These are phyloP conservation scores for Fusarium vanettenii DNA, from an alignment of 2,329 filamentous ascomycete species.

Conservation along the genomic window DNA sequence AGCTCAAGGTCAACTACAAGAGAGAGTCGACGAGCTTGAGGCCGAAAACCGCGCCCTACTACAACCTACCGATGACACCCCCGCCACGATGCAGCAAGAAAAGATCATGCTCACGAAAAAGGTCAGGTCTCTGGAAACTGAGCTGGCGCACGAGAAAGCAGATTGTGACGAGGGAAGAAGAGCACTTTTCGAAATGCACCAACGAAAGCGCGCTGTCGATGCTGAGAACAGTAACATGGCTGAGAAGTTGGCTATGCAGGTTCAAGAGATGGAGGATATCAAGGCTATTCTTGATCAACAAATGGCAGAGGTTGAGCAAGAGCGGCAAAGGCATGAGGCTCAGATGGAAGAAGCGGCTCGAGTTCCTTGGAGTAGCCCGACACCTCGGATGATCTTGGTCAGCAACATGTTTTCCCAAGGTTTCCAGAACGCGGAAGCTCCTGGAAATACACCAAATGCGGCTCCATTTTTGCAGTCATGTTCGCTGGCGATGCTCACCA, in stretches of 20 bases:
- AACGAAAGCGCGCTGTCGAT: not conserved
- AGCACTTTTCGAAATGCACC: not conserved
- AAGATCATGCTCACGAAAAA: not conserved
- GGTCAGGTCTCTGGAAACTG: not conserved
- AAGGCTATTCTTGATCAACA: not conserved
- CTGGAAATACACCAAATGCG: not conserved
- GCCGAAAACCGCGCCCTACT: not conserved
- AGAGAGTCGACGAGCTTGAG: not conserved
- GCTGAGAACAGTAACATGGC: not conserved
- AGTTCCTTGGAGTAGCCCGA: not conserved
- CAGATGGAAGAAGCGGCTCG: not conserved
- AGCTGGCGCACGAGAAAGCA: not conserved
- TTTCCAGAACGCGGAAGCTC: not conserved
- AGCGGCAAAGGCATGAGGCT: not conserved
- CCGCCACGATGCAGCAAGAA: not conserved
- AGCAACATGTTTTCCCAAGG: not conserved
- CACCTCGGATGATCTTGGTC: slow-evolving; percentile 1
- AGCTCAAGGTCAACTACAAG: not conserved
- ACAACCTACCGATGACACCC: not conserved
- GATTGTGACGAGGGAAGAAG: not conserved
- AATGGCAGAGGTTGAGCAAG: not conserved
- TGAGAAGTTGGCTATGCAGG: not conserved
- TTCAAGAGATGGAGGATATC: not conserved
- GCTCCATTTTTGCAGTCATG: not conserved
- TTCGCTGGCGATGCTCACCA: not conserved